Conservation (phyloP, 1,139 yeast species). For the Geotrichum carabidarum region DNA sequence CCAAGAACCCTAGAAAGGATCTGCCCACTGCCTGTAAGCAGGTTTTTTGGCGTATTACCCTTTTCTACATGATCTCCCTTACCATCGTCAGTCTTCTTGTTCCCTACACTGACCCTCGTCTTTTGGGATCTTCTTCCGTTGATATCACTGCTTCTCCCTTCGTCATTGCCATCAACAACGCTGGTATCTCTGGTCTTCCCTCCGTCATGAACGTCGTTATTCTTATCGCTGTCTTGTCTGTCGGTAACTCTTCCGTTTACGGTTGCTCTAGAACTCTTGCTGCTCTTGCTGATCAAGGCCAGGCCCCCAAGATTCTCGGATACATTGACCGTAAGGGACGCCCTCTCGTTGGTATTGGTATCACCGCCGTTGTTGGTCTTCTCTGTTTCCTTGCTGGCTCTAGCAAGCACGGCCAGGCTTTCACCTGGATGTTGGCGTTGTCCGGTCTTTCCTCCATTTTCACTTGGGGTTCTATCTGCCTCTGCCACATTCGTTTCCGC, state of each 20-base stretch:
- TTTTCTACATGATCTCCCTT: conserved; percentile 60
- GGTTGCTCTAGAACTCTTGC: conserved; percentile 78
- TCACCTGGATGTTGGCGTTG: conserved; percentile 71
- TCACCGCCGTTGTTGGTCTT: conserved; percentile 57
- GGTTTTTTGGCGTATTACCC: conserved; percentile 67
- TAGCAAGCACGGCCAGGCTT: conserved; percentile 61
- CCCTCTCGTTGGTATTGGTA: conserved; percentile 60
- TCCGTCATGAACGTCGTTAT: conserved; percentile 69
- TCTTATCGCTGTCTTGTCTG: conserved; percentile 60
- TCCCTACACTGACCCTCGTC: conserved; percentile 51
- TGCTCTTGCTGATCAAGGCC: conserved; percentile 73
- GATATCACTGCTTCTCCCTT: conserved; percentile 66
- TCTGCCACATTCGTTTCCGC: conserved; percentile 65
- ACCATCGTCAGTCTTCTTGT: conserved; percentile 61
- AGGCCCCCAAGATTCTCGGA: conserved; percentile 64
- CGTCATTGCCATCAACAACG: conserved; percentile 58
- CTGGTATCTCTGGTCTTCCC: conserved; percentile 56
- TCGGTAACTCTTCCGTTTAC: conserved; percentile 70
- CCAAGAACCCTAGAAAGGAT: conserved; percentile 54
- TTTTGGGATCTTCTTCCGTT: conserved; percentile 48
- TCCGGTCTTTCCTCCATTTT: conserved; percentile 75
- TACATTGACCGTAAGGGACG: conserved; percentile 72
- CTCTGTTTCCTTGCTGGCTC: conserved; percentile 66
- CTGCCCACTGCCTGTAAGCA: conserved; percentile 70
- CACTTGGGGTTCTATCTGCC: conserved; percentile 69